Evolutionary conservation across 495 filamentous ascomycete species (phyloP).

Genomic region (Hypoxylon lienhwacheense): DNA sequence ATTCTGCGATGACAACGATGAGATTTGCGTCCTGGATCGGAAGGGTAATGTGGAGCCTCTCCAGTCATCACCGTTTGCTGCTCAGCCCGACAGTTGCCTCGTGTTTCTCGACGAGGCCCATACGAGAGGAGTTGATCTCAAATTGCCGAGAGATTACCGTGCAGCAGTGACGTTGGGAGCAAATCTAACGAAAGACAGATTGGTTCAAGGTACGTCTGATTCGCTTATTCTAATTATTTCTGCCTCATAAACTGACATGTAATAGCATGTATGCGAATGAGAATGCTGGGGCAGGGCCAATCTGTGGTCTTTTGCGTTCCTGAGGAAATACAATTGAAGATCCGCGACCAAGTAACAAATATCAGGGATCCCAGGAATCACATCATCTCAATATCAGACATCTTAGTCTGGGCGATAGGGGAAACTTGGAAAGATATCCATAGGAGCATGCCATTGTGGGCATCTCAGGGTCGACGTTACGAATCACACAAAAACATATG

Average conservation of each 20-base stretch:
- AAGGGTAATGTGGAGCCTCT: constrained; percentile 54
- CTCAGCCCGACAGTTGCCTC: constrained; percentile 63
- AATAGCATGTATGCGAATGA: constrained; percentile 68
- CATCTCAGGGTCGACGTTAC: constrained; percentile 58
- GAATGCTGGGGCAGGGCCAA: constrained; percentile 63
- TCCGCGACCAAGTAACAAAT: constrained; percentile 18
- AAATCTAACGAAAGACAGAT: constrained; percentile 67
- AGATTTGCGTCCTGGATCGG: constrained; percentile 50
- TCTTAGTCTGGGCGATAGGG: constrained; percentile 61
- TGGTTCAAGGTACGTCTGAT: constrained; percentile 67
- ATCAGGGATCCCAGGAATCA: neutral
- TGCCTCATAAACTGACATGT: neutral
- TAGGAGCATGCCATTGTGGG: constrained; percentile 61
- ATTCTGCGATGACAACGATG: constrained; percentile 56
- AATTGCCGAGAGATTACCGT: constrained; percentile 58
- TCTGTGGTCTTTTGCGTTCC: constrained; percentile 62
- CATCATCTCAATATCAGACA: constrained; percentile 48
- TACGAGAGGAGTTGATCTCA: constrained; percentile 74
- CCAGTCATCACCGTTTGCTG: constrained; percentile 60
- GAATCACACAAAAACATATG: constrained; percentile 41
- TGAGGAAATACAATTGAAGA: constrained; percentile 53
- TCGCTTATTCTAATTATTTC: neutral
- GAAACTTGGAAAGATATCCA: constrained; percentile 57
- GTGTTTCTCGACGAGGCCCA: constrained; percentile 78
- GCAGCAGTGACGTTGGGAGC: constrained; percentile 73